Conservation (phyloP, 257 asterid genomes). For the Solanum megistacrolobum region DNA sequence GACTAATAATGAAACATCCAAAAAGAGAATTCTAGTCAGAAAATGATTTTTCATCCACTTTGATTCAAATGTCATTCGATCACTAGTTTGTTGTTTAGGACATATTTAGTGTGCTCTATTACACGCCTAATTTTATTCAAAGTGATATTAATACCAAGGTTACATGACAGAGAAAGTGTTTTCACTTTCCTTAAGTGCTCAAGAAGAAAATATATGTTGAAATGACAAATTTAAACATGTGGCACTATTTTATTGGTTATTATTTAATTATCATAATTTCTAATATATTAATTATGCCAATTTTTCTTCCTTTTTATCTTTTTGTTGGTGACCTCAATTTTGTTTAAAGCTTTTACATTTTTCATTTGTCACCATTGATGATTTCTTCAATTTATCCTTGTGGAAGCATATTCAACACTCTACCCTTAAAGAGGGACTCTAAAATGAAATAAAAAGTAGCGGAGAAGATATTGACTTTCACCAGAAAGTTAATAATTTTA, state of each 20-base stretch:
- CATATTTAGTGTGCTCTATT: neutral
- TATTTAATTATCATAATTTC: too few species aligned
- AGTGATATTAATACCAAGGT: neutral
- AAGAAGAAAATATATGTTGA: too few species aligned
- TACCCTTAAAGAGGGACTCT: too few species aligned
- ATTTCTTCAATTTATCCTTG: neutral
- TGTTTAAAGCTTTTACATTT: neutral
- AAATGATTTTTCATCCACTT: neutral
- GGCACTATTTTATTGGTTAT: neutral
- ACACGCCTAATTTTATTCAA: neutral
- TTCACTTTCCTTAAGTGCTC: neutral
- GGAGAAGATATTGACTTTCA: neutral
- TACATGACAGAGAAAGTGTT: neutral
- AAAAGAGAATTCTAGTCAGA: neutral
- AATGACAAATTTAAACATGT: neutral
- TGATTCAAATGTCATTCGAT: neutral
- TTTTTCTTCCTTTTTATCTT: too few species aligned
- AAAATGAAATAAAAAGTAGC: neutral
- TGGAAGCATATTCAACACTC: neutral
- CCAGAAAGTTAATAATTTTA: too few species aligned
- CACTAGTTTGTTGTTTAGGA: neutral
- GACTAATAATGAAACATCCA: neutral
- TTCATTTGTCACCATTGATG: neutral
- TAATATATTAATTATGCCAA: too few species aligned
- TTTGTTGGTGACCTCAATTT: neutral